These are phyloP conservation scores for Leucaena leucocephala DNA, from an alignment of 306 rosid genomes.

Conservation along the genomic window DNA sequence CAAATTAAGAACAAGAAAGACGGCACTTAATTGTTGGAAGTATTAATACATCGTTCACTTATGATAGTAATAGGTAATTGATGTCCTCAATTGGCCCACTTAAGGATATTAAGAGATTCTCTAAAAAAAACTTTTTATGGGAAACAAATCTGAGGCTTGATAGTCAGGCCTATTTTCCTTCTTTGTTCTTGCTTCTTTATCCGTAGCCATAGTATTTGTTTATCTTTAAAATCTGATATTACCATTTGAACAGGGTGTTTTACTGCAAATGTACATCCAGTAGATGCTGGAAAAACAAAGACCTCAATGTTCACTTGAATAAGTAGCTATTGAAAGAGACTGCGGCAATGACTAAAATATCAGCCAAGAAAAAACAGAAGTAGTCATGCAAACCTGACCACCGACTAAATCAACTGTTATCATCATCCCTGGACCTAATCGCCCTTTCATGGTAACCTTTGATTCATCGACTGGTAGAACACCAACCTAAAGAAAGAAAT, in stretches of 20 bases:
- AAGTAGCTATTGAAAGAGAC: neutral
- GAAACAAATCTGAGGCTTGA: neutral
- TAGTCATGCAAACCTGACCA: slow-evolving; percentile 64
- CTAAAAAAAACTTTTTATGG: neutral
- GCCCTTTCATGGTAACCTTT: slow-evolving; percentile 92
- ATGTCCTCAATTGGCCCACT: neutral
- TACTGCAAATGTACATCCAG: neutral
- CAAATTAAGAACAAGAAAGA: neutral
- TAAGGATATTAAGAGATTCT: neutral
- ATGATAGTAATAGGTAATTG: neutral
- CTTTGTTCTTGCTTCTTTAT: neutral
- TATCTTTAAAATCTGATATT: neutral
- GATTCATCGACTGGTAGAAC: slow-evolving; percentile 95
- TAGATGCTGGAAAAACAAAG: slow-evolving; percentile 5
- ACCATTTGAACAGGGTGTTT: slow-evolving; percentile 1
- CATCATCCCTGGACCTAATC: slow-evolving; percentile 99
- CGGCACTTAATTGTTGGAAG: neutral
- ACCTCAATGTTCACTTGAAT: neutral
- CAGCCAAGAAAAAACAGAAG: slow-evolving; percentile 8
- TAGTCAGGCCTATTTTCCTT: neutral
- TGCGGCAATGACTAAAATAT: neutral
- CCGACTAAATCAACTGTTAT: slow-evolving; percentile 82
- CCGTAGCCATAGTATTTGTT: neutral
- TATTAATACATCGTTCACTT: neutral
- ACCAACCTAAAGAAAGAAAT: slow-evolving; percentile 59